A percentile compares a stretch with the other conserved stretches of the same genome.
Evolutionary conservation across 257 asterid genomes (phyloP).

Genomic region (Solanum chaucha): DNA sequence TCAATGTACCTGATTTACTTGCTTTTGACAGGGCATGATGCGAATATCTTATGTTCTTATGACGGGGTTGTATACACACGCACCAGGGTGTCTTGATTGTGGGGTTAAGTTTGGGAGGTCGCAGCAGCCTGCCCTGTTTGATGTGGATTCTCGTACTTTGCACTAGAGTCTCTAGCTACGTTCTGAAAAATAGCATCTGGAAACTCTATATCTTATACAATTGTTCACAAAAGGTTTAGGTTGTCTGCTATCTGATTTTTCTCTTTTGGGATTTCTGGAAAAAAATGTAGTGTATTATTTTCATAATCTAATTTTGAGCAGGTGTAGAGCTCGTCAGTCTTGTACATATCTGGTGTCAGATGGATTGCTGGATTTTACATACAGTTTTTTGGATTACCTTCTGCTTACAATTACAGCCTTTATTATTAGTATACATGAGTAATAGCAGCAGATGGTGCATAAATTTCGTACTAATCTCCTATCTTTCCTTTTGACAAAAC

Average conservation of each 20-base stretch:
- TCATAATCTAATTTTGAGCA: neutral
- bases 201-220: neutral
- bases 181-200: neutral
- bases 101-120: neutral
- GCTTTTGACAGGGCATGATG: neutral
- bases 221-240: neutral
- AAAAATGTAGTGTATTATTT: neutral
- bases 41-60: neutral
- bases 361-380: neutral
- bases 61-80: neutral
- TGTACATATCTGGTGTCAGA: neutral
- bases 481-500: neutral
- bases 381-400: neutral
- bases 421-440: neutral
- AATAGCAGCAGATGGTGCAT: neutral
- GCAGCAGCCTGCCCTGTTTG: neutral
- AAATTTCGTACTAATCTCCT: neutral
- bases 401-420: neutral
- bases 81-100: neutral
- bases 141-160: neutral
- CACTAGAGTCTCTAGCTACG: neutral
- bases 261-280: neutral
- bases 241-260: neutral
- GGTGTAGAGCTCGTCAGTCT: neutral
- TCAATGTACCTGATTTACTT: neutral